phyloP scores from a whole-genome alignment of 257 asterid species.

The Ocimum tenuiflorum region DNA sequence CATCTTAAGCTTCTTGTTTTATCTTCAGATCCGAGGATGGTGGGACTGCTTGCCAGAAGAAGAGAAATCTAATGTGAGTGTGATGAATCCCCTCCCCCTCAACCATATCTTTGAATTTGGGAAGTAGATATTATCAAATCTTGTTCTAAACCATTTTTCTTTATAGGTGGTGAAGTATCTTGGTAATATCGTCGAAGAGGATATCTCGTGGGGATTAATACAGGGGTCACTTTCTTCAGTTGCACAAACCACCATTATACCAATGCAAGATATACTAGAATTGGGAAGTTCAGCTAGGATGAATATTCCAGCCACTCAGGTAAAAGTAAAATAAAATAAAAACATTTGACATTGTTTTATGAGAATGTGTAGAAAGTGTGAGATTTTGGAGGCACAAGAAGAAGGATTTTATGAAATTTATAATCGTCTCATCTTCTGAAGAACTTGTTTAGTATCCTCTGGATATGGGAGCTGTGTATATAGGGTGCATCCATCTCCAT shows the following conservation, averaged over 20 bases:
- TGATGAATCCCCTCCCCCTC: constrained; percentile 7
- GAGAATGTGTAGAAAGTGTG: too few species aligned
- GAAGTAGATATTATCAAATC: not conserved
- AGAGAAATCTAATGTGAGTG: constrained; percentile 73
- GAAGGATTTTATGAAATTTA: too few species aligned
- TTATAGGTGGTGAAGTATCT: constrained; percentile 69
- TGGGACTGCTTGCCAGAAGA: constrained; percentile 69
- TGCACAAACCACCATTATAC: constrained; percentile 76
- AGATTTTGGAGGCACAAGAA: too few species aligned
- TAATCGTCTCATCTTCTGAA: too few species aligned
- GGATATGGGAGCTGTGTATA: too few species aligned
- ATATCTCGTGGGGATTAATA: constrained; percentile 80
- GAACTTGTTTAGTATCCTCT: too few species aligned
- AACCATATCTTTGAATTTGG: not conserved
- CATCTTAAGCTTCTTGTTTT: not conserved
- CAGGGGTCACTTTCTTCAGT: constrained; percentile 78
- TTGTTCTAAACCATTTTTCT: constrained; percentile 16
- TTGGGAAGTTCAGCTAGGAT: constrained; percentile 87
- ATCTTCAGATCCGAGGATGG: constrained; percentile 78
- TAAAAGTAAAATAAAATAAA: constrained; percentile 4
- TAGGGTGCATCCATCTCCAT: too few species aligned
- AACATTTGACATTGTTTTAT: too few species aligned
- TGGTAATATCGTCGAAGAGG: constrained; percentile 46
- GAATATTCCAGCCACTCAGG: constrained; percentile 97
- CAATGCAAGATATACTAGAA: constrained; percentile 91